Evolutionary conservation across 176 grass and related monocot genomes (phyloP).

Genomic region (Avena atlantica): DNA sequence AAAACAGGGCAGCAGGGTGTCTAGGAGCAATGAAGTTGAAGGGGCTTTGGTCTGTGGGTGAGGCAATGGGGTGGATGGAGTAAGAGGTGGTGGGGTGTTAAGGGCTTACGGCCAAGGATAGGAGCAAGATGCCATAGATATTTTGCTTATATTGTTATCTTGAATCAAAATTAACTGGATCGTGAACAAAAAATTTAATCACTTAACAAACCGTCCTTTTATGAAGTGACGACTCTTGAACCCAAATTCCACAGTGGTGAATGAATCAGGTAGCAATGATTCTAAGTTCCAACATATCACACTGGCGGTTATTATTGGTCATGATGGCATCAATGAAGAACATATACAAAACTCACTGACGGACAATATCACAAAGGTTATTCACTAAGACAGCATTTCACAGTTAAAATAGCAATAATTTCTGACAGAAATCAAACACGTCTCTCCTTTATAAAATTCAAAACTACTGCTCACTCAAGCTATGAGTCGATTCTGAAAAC

Average conservation of each 20-base stretch:
- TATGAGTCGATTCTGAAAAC: neutral
- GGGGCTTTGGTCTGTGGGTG: neutral
- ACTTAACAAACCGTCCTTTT: slow-evolving; percentile 8
- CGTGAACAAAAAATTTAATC: neutral
- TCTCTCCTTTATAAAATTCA: neutral
- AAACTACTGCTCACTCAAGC: slow-evolving; percentile 5
- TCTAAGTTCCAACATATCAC: slow-evolving; percentile 3
- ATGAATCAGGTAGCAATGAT: neutral
- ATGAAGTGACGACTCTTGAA: neutral
- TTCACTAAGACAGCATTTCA: neutral
- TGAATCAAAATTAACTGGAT: neutral
- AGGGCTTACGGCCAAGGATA: neutral
- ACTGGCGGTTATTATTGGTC: neutral
- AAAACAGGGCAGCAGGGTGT: neutral
- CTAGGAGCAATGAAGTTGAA: neutral
- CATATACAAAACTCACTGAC: neutral
- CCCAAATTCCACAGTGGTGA: neutral
- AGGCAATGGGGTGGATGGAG: neutral
- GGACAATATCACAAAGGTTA: neutral
- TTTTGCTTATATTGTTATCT: neutral
- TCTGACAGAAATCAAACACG: slow-evolving; percentile 17
- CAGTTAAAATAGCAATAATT: slow-evolving; percentile 7
- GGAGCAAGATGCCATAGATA: neutral
- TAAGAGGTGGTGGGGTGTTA: neutral
- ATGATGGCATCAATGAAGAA: neutral